A percentile compares a stretch with the other conserved stretches of the same genome.
phyloP scores from a whole-genome alignment of 495 filamentous ascomycete species.

The Lasiosphaeriaceae sp. region DNA sequence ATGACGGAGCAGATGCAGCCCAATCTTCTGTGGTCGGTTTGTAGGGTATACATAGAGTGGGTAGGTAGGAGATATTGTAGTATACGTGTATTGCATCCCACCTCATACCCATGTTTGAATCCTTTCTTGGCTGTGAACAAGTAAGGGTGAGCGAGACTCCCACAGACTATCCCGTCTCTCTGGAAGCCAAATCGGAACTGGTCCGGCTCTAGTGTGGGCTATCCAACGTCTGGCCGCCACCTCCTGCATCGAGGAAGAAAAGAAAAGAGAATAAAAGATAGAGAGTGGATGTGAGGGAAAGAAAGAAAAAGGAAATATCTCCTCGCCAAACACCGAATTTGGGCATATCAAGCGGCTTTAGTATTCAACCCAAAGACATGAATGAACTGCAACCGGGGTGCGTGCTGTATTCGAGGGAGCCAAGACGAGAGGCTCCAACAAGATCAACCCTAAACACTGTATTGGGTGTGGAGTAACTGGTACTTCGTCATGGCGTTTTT shows the following conservation, averaged over 20 bases:
- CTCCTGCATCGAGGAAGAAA: not conserved
- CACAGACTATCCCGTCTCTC: not conserved
- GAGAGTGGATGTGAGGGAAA: not conserved
- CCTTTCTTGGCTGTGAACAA: not conserved
- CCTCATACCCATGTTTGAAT: not conserved
- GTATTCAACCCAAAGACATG: not conserved
- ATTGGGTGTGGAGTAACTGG: no score
- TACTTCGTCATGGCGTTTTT: no score
- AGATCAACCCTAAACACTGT: no score
- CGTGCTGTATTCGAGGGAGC: no score
- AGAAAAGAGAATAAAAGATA: not conserved
- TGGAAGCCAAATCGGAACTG: conserved; percentile 6
- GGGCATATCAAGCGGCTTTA: not conserved
- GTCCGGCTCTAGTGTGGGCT: not conserved
- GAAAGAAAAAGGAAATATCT: not conserved
- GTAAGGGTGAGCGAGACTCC: not conserved
- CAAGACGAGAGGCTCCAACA: not conserved
- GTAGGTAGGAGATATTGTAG: no score
- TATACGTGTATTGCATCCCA: not conserved
- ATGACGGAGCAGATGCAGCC: no score
- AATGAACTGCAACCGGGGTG: no score
- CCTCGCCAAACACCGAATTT: not conserved
- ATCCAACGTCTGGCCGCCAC: not conserved
- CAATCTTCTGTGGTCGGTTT: no score
- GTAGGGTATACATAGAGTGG: no score